Evolutionary conservation across 1,284 basidiomycete species (phyloP).

Genomic region (Trametes polyzona): DNA sequence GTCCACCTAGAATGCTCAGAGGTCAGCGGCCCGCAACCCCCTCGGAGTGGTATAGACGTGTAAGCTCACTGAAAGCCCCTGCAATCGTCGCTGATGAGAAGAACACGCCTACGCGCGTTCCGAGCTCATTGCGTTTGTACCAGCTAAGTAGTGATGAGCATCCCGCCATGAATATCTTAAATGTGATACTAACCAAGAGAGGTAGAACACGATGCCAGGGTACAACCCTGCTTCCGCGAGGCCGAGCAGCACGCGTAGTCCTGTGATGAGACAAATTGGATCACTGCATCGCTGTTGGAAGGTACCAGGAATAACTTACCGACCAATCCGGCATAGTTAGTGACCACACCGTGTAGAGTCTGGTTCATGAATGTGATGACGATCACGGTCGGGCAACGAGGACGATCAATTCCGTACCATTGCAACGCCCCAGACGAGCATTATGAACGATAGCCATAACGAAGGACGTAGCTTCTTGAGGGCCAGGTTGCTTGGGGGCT

Average conservation of each 20-base stretch:
- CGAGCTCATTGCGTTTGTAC: slow-evolving; percentile 61
- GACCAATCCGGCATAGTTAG: slow-evolving; percentile 37
- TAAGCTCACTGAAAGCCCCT: slow-evolving; percentile 63
- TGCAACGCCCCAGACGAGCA: slow-evolving; percentile 38
- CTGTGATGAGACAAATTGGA: slow-evolving; percentile 17
- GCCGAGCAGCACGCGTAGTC: slow-evolving; percentile 40
- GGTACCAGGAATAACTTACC: slow-evolving; percentile 22
- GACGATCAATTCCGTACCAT: slow-evolving; percentile 25
- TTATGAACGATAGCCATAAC: slow-evolving; percentile 42
- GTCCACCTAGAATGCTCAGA: slow-evolving; percentile 57
- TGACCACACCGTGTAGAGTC: slow-evolving; percentile 38
- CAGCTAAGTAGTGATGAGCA: slow-evolving; percentile 27
- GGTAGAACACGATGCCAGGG: slow-evolving; percentile 43
- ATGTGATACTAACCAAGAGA: slow-evolving; percentile 37
- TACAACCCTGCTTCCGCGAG: slow-evolving; percentile 43
- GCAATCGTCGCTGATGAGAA: slow-evolving; percentile 73
- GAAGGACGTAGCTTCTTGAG: slow-evolving; percentile 45
- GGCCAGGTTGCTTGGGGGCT: slow-evolving; percentile 43
- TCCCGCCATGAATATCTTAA: not conserved
- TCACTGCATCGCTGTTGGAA: not conserved
- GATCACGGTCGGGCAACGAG: not conserved
- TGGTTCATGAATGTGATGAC: slow-evolving; percentile 7
- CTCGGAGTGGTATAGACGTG: too few species aligned
- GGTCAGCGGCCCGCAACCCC: too few species aligned
- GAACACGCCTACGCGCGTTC: slow-evolving; percentile 62